These are phyloP conservation scores for Suhomyces tanzawaensis DNA, from an alignment of 805 yeast genomes.

Conservation along the genomic window DNA sequence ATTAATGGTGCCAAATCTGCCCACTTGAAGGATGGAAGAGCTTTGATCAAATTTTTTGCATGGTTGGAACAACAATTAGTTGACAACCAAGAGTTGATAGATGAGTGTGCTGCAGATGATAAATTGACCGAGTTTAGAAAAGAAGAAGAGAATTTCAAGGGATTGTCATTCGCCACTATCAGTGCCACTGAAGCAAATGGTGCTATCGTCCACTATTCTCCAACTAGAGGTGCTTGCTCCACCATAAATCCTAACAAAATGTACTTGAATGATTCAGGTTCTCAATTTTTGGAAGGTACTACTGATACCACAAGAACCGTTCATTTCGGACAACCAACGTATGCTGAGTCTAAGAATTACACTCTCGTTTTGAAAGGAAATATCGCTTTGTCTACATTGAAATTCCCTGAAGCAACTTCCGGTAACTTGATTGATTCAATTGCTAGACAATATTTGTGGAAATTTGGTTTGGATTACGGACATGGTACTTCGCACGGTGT, in stretches of 20 bases:
- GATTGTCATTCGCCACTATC: slow-evolving; percentile 71
- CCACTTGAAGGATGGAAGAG: slow-evolving; percentile 58
- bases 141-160: slow-evolving; percentile 49
- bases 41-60: slow-evolving; percentile 50
- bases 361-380: slow-evolving; percentile 61
- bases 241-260: slow-evolving; percentile 52
- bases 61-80: slow-evolving; percentile 58
- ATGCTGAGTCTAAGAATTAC: slow-evolving; percentile 48
- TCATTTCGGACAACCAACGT: slow-evolving; percentile 49
- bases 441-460: slow-evolving; percentile 61
- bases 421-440: slow-evolving; percentile 55
- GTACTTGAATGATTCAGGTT: slow-evolving; percentile 58
- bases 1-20: slow-evolving; percentile 50
- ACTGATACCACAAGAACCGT: slow-evolving; percentile 64
- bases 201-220: slow-evolving; percentile 74
- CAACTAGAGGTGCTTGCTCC: slow-evolving; percentile 42
- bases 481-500: slow-evolving; percentile 69
- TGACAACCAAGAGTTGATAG: slow-evolving; percentile 39
- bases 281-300: slow-evolving; percentile 62
- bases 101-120: slow-evolving; percentile 61
- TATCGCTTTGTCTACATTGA: slow-evolving; percentile 45
- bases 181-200: slow-evolving; percentile 76
- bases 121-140: slow-evolving; percentile 38
- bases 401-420: slow-evolving; percentile 55
- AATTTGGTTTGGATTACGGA: slow-evolving; percentile 53